These are phyloP conservation scores for Eleusine coracana DNA, from an alignment of 176 grass and related monocot genomes.

Conservation along the genomic window DNA sequence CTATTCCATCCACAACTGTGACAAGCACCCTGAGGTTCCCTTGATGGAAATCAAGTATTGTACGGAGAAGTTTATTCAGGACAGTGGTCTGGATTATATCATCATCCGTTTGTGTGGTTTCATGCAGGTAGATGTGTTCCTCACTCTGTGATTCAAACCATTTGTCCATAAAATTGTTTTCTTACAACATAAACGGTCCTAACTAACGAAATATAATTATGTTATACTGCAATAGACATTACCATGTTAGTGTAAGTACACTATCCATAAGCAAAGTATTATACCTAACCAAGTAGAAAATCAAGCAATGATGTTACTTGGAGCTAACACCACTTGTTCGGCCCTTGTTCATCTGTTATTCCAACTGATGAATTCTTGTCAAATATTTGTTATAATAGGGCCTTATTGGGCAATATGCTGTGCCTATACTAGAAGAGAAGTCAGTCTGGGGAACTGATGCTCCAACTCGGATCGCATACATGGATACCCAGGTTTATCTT, in stretches of 20 bases:
- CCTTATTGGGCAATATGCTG: conserved; percentile 97
- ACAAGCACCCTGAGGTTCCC: conserved; percentile 95
- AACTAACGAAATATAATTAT: conserved; percentile 32
- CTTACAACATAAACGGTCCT: not conserved
- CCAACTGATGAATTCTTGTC: conserved; percentile 30
- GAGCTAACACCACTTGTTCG: not conserved
- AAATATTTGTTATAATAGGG: conserved; percentile 59
- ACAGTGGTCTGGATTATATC: conserved; percentile 71
- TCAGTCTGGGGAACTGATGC: conserved; percentile 99
- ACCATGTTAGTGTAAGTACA: not conserved
- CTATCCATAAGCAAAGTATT: not conserved
- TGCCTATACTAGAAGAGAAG: conserved; percentile 98
- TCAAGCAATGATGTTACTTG: not conserved
- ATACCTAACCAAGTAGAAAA: conserved; percentile 10
- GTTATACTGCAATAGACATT: conserved; percentile 15
- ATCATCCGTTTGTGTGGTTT: conserved; percentile 94
- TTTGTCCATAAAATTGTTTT: conserved; percentile 25
- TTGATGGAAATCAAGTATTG: conserved; percentile 99
- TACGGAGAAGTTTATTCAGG: conserved; percentile 96
- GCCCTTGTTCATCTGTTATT: conserved; percentile 21
- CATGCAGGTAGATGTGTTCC: conserved; percentile 74
- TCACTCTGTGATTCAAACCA: conserved; percentile 19
- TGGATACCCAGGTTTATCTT: conserved; percentile 87
- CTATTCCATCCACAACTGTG: conserved; percentile 98
- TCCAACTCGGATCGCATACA: conserved; percentile 96